These are phyloP conservation scores for Fusarium sp. DNA, from an alignment of 2,329 filamentous ascomycete species.

Conservation along the genomic window DNA sequence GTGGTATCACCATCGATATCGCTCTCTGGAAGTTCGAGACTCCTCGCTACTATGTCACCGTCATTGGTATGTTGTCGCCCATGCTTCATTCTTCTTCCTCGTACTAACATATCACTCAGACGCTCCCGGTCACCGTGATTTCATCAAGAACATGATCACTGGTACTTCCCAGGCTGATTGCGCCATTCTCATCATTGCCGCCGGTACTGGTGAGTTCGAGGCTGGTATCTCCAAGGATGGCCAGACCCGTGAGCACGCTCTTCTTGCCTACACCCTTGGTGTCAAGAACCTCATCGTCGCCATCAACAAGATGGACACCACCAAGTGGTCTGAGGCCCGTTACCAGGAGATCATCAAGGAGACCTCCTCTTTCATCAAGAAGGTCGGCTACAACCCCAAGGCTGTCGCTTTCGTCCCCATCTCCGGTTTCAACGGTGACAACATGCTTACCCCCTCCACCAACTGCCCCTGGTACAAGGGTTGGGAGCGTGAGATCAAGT, in stretches of 20 bases:
- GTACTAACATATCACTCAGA: slow-evolving; percentile 64
- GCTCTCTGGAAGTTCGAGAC: slow-evolving; percentile 99
- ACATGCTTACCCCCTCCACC: slow-evolving; percentile 91
- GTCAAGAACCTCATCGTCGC: slow-evolving; percentile 99
- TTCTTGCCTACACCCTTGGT: slow-evolving; percentile 99
- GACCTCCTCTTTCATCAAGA: slow-evolving; percentile 99
- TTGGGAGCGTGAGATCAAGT: slow-evolving; percentile 96
- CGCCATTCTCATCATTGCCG: slow-evolving; percentile 99
- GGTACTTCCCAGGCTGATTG: slow-evolving; percentile 99
- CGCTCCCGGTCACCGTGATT: slow-evolving; percentile 99
- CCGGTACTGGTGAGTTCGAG: slow-evolving; percentile 99
- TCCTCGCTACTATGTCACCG: slow-evolving; percentile 95
- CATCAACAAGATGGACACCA: slow-evolving; percentile 99
- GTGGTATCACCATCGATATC: slow-evolving; percentile 99
- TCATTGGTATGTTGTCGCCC: slow-evolving; percentile 77
- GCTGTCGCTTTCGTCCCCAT: slow-evolving; percentile 97
- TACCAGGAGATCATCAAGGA: slow-evolving; percentile 99
- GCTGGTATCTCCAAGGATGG: slow-evolving; percentile 99
- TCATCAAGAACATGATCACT: slow-evolving; percentile 99
- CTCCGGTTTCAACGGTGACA: slow-evolving; percentile 99
- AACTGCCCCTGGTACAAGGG: slow-evolving; percentile 99
- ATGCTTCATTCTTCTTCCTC: background rate
- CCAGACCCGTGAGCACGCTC: slow-evolving; percentile 99
- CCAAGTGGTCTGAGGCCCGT: slow-evolving; percentile 96
- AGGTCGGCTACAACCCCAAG: slow-evolving; percentile 99